A percentile compares a stretch with the other conserved stretches of the same genome.
Conservation (phyloP, 345 rosid species). For the Raphanus sativus region DNA sequence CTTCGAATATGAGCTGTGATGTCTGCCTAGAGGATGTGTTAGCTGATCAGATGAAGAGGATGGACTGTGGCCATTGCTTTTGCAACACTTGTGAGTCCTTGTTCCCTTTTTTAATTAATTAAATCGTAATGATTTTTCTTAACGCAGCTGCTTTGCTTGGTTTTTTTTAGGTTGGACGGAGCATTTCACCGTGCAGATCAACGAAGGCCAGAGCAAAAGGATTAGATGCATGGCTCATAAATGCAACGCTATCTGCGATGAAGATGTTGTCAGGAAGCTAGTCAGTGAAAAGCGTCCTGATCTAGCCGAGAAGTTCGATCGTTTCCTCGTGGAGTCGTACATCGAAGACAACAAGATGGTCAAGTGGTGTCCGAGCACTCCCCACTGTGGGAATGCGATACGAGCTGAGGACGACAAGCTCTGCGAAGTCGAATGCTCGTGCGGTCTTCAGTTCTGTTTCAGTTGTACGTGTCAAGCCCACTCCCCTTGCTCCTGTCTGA, state of each 20-base stretch:
- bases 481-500: conserved; percentile 92
- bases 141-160: neutral
- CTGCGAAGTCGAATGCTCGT: conserved; percentile 89
- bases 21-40: conserved; percentile 78
- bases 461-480: conserved; percentile 79
- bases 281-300: conserved; percentile 75
- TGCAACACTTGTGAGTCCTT: conserved; percentile 69
- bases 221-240: conserved; percentile 91
- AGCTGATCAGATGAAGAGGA: conserved; percentile 52
- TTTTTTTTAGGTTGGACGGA: conserved; percentile 75
- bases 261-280: conserved; percentile 67
- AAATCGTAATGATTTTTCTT: neutral
- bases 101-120: neutral
- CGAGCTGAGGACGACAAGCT: conserved; percentile 75
- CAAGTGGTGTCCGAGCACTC: conserved; percentile 95
- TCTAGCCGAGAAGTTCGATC: conserved; percentile 82
- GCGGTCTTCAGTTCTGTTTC: conserved; percentile 87
- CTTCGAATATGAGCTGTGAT: conserved; percentile 54
- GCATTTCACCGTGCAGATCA: conserved; percentile 86
- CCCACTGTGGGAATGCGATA: conserved; percentile 94
- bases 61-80: conserved; percentile 86
- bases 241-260: conserved; percentile 86
- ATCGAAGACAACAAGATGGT: conserved; percentile 97
- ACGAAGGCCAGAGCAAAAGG: conserved; percentile 89
- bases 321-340: conserved; percentile 91